Base-by-base conservation (phyloP, 2,329 filamentous ascomycete species). In the Corinectria fuckeliana region DNA sequence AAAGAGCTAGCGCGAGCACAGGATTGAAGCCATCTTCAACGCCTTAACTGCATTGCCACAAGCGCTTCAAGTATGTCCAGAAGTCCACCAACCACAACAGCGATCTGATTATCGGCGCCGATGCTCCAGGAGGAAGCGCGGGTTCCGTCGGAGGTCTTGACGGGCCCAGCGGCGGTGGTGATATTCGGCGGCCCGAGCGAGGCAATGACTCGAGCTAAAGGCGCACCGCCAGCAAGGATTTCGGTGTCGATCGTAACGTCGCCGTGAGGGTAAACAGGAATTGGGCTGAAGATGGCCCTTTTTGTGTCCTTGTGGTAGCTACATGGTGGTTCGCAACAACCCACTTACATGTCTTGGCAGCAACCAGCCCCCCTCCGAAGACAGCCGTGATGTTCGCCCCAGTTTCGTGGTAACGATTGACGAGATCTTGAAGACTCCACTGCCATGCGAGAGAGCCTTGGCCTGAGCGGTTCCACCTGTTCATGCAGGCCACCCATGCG, bases 131-230 rank as follows among this genome's bases (percentile, higher is more conserved):
- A 26, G 49, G 41, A 23, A 32, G n/a, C 10, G 18, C 18, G 16
- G n/a, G n/a, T 18, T 28, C 23, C 8, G 7, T 5, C 25, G 23
- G 20, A 41, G 5, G 18, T 39, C 10, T 28, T 16, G 16, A 20
- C n/a, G n/a, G 23, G 16, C 25, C 23, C 42, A 13, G 18, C 42
- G 42, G 28, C 18, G 42, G 23, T 16, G 42, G 42, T 30, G 23
- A n/a, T 20, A 49, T 20, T 21, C 18, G 18, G 11, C n/a, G 32
- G 32, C 11, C 18, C 30, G 18, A 38, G 47, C 38, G 26, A 36
- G 26, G 50, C 28, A 18, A 45, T 53, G 50, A 53, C 50, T 53
- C 50, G 39, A 26, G 26, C 14, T 11, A 16, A 41, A 23, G 26
- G 21, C 25, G 26, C 8, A 8, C 18, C 50, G 11, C 28, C 21